Evolutionary conservation across 441 rosid genomes (phyloP).

Genomic region (Aleurites moluccanus): DNA sequence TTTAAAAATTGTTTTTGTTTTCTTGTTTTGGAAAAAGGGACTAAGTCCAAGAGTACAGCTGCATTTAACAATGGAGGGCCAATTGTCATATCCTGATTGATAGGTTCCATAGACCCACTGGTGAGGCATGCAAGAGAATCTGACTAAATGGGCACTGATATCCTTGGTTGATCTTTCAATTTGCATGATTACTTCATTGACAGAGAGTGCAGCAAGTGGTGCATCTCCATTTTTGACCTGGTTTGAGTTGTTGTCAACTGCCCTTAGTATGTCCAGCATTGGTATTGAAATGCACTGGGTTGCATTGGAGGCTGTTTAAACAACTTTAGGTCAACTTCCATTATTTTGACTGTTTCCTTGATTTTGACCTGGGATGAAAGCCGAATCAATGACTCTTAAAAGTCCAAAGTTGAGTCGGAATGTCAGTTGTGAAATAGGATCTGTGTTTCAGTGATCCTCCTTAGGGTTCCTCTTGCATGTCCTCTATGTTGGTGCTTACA

Average conservation of each 20-base stretch:
- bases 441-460: not conserved
- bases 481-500: not conserved
- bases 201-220: conserved; percentile 10
- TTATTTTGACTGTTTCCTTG: not conserved
- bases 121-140: conserved; percentile 32
- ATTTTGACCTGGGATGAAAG: conserved; percentile 7
- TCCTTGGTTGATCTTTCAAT: conserved; percentile 19
- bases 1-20: conserved; percentile 23
- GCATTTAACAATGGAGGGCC: conserved; percentile 25
- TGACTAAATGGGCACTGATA: conserved; percentile 23
- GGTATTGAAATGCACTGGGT: conserved; percentile 17
- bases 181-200: conserved; percentile 14
- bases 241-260: conserved; percentile 17
- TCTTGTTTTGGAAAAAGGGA: conserved; percentile 14
- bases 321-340: not conserved
- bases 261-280: conserved; percentile 17
- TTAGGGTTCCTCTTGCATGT: no score
- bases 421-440: not conserved
- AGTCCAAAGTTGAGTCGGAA: not conserved
- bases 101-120: conserved; percentile 2
- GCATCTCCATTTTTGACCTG: conserved; percentile 2
- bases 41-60: conserved; percentile 31
- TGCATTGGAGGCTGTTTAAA: conserved; percentile 12
- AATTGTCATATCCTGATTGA: conserved; percentile 21
- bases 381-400: not conserved